Evolutionary conservation across 23 red algal genomes (phyloP).

Genomic region (Agarophyton chilense): DNA sequence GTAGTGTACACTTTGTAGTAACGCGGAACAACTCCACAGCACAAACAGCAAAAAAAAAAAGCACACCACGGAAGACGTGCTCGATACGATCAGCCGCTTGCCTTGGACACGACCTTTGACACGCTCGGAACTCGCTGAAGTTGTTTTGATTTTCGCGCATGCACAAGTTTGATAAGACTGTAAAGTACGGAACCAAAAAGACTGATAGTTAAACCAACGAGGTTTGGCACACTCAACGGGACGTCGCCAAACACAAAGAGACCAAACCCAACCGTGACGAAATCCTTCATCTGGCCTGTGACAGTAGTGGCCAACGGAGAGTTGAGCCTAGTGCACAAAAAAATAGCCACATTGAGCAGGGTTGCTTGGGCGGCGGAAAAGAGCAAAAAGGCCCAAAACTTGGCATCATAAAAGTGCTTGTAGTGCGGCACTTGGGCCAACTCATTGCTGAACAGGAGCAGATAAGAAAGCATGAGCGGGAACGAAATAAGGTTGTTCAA

Average conservation of each 20-base stretch:
- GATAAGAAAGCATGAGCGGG: conserved; percentile 55
- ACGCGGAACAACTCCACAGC: not conserved
- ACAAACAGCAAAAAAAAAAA: not conserved
- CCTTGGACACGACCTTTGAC: not conserved
- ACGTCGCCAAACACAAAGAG: conserved; percentile 73
- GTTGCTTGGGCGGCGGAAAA: conserved; percentile 71
- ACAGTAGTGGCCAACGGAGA: conserved; percentile 89
- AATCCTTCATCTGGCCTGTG: conserved; percentile 91
- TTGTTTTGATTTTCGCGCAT: conserved; percentile 5
- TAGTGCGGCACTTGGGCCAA: conserved; percentile 40
- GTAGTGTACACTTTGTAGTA: not conserved
- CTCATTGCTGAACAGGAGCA: conserved; percentile 45
- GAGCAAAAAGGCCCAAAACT: conserved; percentile 63
- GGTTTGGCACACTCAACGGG: conserved; percentile 53
- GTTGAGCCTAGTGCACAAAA: conserved; percentile 88
- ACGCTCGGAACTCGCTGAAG: not conserved
- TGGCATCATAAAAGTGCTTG: not conserved
- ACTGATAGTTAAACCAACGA: conserved; percentile 61
- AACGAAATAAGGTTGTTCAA: conserved; percentile 74
- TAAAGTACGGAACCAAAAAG: conserved; percentile 54
- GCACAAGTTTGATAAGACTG: conserved; percentile 54
- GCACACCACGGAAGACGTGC: not conserved
- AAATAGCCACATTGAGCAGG: conserved; percentile 88
- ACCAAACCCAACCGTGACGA: conserved; percentile 75
- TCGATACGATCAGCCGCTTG: not conserved